Base-by-base conservation (phyloP, 495 filamentous ascomycete species). In the Friedmanniomyces simplex region DNA sequence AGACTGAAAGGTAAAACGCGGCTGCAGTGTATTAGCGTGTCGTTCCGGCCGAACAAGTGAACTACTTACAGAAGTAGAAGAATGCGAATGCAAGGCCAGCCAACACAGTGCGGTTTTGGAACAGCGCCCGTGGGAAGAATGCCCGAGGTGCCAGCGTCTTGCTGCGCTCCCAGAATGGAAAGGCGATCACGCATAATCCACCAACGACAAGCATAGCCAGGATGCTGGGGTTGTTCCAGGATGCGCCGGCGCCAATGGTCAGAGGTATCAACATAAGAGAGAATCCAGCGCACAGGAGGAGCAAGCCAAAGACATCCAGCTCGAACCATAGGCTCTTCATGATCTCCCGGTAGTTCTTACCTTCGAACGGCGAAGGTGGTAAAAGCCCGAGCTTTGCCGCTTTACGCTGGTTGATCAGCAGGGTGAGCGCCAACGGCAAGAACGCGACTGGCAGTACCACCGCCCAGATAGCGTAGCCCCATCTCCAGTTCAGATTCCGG, bases 1-100 rank as follows among this genome's bases (percentile, higher is more conserved):
- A 79, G 47, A 84, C 73, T 21, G 82, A 82, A 43, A 84, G 79
- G 62, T 83, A 85, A 63, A 83, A 85, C 16, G 80, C 81, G 73
- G 82, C 77, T 79, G 52, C 0, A 20, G 28, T 0, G 0, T 8
- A 59, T 77, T 67, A 78, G 69, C 50, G 28, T 45, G 46, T 51
- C 34, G 5, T n/a, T 50, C 20, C 21, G 21, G 1, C 11, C 45
- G 20, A 16, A 36, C 11, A 14, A 21, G 25, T 1, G 12, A 56
- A 26, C 4, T 18, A 64, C 67, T 52, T 67, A 77, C 73, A 80
- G 61, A 83, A 84, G 50, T 83, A 85, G 70, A 81, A 43, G 72
- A 79, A 55, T 67, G 72, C 70, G 70, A 56, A 66, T 52, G 69
- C 72, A 4, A 65, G 20, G 1, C 62, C 65, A 34, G 57, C 64